phyloP scores from a whole-genome alignment of 2,329 filamentous ascomycete species.

The Zymoseptoria tritici region DNA sequence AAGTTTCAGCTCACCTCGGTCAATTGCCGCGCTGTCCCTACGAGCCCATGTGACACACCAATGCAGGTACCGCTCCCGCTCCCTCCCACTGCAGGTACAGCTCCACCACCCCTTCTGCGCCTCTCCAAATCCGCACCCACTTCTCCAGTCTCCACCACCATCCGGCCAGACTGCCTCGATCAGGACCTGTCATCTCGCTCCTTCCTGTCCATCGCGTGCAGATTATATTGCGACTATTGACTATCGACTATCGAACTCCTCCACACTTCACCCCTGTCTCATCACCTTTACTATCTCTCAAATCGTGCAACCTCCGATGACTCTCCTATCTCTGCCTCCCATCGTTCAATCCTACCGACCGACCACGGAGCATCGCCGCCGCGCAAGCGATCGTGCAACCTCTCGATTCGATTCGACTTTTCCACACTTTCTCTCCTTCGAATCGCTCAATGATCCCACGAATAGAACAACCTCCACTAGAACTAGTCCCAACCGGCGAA shows the following conservation, averaged over 20 bases:
- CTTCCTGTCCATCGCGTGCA: background rate
- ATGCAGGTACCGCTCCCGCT: background rate
- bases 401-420: background rate
- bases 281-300: background rate
- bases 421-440: background rate
- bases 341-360: too few relatives aligned
- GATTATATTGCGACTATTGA: background rate
- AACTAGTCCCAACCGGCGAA: background rate
- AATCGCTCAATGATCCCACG: background rate
- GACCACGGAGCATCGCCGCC: background rate
- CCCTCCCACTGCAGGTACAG: too few relatives aligned
- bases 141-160: background rate
- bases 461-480: background rate
- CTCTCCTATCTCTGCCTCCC: background rate
- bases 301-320: background rate
- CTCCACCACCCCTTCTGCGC: background rate
- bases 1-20: too few relatives aligned
- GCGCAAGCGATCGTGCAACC: background rate
- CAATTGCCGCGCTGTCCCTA: background rate
- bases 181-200: background rate
- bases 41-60: background rate
- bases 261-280: background rate
- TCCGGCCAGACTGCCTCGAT: background rate
- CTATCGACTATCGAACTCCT: background rate
- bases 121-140: background rate